Percentiles rank a stretch among this genome's conserved stretches.
phyloP scores from a whole-genome alignment of 163 green algal genomes.

The Scenedesmus sp. region DNA sequence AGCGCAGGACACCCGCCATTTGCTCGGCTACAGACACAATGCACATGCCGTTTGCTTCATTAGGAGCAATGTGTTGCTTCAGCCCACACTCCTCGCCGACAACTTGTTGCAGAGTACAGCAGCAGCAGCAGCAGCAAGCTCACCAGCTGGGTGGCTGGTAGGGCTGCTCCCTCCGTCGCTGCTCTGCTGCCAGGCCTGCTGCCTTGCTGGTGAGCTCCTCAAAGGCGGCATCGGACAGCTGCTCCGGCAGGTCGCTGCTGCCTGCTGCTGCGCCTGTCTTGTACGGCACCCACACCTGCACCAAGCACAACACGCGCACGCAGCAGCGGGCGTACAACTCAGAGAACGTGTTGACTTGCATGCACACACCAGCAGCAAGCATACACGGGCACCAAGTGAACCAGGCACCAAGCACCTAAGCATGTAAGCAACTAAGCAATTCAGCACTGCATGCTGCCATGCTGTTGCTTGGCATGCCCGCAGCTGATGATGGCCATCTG shows the following conservation, averaged over 20 bases:
- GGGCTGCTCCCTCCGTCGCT: conserved; percentile 28
- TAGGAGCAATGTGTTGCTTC: too few relatives aligned
- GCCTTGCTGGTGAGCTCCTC: conserved; percentile 43
- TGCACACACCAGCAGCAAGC: conserved; percentile 4
- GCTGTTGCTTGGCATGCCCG: not conserved
- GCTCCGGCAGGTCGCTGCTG: conserved; percentile 6
- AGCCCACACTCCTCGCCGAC: too few relatives aligned
- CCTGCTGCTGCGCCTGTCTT: not conserved
- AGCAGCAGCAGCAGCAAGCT: not conserved
- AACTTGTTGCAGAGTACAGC: too few relatives aligned
- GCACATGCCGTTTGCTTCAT: not conserved
- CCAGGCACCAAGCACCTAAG: not conserved
- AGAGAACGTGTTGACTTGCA: too few relatives aligned
- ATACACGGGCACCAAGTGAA: not conserved
- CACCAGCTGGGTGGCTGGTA: conserved; percentile 45
- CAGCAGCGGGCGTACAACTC: not conserved
- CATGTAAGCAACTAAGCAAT: not conserved
- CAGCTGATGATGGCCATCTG: not conserved
- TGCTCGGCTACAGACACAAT: not conserved
- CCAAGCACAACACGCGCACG: not conserved
- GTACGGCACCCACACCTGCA: conserved; percentile 63
- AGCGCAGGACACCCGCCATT: too few relatives aligned
- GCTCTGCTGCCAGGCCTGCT: conserved; percentile 37
- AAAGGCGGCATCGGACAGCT: conserved; percentile 53
- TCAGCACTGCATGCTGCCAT: not conserved